Base-by-base conservation (phyloP, 177 flowering plant species). In the Tripterygium wilfordii region DNA sequence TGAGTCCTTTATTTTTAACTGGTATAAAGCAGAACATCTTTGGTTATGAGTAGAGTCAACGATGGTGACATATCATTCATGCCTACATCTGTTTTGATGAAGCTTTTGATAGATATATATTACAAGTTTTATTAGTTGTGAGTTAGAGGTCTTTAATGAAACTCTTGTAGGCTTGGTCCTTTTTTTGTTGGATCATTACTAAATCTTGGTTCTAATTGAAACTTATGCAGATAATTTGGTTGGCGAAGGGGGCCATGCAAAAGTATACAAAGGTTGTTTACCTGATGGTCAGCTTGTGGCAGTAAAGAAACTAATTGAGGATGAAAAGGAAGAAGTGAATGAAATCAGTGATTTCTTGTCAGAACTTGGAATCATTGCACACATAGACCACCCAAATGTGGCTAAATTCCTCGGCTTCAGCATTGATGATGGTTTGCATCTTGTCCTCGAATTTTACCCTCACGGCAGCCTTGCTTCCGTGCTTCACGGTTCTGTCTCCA, bases 291-390 rank as follows among this genome's bases (percentile, higher is more conserved):
- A 75, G 58, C 29, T 81, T 9, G 82, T 94, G 8, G 99, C 99
- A 3, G 86, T 94, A 42, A 94, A 94, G 76, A 77, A 72, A 65
- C 70, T 94, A 14, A 76, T 28, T 18, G 79, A 64, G 58, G 66
- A 67, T 36, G 73, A 72, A 20, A 76, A 70, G 36, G 79, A 78
- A 15, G 74, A 72, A 14, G 85, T 81, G 48, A 77, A 74, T n/a
- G 71, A 75, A 63, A 60, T 61, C 4, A 72, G 73, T 0, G 92
- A 87, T 61, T 94, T 89, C 77, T 67, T 94, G 16, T 65, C 95
- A 3, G 99, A 94, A 67, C 82, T 94, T 17, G 99, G 99, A 25
- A 90, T 87, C 10, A 83, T 94, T 21, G 97, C 95, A 7, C 99
- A 94, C 46, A 74, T 87, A 18, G 64, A 85, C 52, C 99, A 94